Conservation (phyloP, 768 basidiomycete species). For the Kwoniella heveanensis region DNA sequence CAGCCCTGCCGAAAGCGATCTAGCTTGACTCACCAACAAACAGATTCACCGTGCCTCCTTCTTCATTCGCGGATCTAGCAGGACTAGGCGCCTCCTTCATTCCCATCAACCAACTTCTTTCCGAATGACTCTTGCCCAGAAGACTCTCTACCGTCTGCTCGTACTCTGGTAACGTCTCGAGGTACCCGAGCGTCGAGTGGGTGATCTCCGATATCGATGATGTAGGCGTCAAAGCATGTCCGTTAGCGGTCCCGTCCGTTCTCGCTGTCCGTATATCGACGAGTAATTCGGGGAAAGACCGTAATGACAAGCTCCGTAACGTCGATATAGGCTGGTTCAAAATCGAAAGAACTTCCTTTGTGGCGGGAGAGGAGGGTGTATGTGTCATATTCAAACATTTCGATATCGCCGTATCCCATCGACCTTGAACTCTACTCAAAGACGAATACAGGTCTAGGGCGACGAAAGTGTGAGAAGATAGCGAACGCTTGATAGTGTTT, state of each 20-base stretch:
- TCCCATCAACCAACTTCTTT: constrained; percentile 56
- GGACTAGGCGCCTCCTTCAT: constrained; percentile 41
- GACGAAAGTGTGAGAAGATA: constrained; percentile 46
- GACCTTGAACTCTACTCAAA: constrained; percentile 20
- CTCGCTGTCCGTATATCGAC: constrained; percentile 46
- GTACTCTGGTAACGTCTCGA: constrained; percentile 47
- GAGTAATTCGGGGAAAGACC: constrained; percentile 53
- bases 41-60: constrained; percentile 49
- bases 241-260: constrained; percentile 6
- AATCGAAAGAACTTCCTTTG: constrained; percentile 19
- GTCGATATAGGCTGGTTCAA: constrained; percentile 26
- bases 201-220: constrained; percentile 44
- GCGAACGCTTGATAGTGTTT: constrained; percentile 44
- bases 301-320: constrained; percentile 29
- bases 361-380: constrained; percentile 18
- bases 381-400: constrained; percentile 40
- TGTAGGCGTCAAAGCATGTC: constrained; percentile 4
- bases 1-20: too few species aligned
- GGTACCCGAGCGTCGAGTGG: constrained; percentile 47
- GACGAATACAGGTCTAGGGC: constrained; percentile 50
- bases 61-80: constrained; percentile 34
- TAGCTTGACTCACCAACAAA: constrained; percentile 41
- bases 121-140: constrained; percentile 42
- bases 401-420: constrained; percentile 40
- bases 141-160: constrained; percentile 41